phyloP scores from a whole-genome alignment of 2,329 filamentous ascomycete genomes.

The Beauveria medogensis region DNA sequence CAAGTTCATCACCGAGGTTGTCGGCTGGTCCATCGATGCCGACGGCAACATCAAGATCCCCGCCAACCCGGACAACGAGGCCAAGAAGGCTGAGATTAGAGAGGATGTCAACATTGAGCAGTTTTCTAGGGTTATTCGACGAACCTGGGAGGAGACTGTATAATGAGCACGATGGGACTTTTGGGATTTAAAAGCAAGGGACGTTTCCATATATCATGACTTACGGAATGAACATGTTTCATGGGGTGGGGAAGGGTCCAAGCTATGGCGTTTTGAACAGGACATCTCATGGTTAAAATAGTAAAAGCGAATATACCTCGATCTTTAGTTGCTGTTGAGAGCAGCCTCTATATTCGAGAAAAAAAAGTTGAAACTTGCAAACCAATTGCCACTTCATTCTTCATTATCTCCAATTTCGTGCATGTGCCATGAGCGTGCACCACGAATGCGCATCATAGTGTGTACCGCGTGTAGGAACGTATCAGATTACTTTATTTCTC shows the following conservation, averaged over 20 bases:
- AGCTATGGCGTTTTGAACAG: constrained; percentile 12
- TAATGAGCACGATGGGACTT: constrained; percentile 14
- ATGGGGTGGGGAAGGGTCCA: constrained; percentile 7
- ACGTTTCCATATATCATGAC: constrained; percentile 6
- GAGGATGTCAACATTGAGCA: constrained; percentile 92
- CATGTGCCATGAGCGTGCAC: not conserved
- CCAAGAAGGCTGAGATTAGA: constrained; percentile 86
- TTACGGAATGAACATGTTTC: constrained; percentile 7
- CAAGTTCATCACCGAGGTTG: constrained; percentile 78
- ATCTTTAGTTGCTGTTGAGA: not conserved
- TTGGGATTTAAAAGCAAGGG: not conserved
- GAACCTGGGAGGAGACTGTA: constrained; percentile 69
- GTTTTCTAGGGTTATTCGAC: constrained; percentile 70
- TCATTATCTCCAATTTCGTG: not conserved
- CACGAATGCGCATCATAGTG: too few relatives aligned
- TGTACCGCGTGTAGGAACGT: not conserved
- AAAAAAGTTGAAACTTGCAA: constrained; percentile 8
- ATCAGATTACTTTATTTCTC: not conserved
- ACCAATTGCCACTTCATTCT: not conserved
- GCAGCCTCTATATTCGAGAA: not conserved
- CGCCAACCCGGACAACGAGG: constrained; percentile 94
- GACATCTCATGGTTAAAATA: constrained; percentile 11
- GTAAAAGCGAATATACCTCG: constrained; percentile 9
- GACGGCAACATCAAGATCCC: constrained; percentile 66
- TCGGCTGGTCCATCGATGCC: constrained; percentile 73